phyloP scores from a whole-genome alignment of 2,329 filamentous ascomycete genomes.

The Cephalotrichum gorgonifer region DNA sequence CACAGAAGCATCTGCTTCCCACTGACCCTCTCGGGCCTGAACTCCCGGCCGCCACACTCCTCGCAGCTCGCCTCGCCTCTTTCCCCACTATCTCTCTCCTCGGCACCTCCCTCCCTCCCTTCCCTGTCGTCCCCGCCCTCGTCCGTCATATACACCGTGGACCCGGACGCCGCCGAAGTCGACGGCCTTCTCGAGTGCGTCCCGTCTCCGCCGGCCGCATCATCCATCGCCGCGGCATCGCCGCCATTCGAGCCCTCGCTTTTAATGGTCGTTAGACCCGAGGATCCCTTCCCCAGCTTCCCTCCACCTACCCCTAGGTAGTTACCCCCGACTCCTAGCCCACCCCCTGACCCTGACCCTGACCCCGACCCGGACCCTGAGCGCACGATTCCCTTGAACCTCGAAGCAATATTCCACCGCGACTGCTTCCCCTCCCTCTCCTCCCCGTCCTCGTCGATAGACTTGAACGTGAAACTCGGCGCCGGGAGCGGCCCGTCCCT shows the following conservation, averaged over 20 bases:
- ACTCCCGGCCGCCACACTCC: slow-evolving; percentile 50
- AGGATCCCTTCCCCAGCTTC: neutral
- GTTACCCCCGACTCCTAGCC: neutral
- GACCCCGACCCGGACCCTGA: slow-evolving; percentile 25
- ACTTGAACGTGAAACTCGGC: slow-evolving; percentile 43
- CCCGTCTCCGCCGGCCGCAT: neutral
- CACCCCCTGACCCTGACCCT: slow-evolving; percentile 12
- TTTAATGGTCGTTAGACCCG: too few species aligned
- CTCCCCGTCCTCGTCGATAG: slow-evolving; percentile 31
- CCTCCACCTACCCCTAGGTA: neutral
- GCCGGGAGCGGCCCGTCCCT: slow-evolving; percentile 27
- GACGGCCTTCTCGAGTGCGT: neutral
- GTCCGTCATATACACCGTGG: slow-evolving; percentile 17
- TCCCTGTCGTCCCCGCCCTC: slow-evolving; percentile 22
- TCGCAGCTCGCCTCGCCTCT: slow-evolving; percentile 32
- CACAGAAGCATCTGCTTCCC: slow-evolving; percentile 51
- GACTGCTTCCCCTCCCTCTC: slow-evolving; percentile 36
- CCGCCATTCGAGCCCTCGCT: neutral
- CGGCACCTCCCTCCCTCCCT: slow-evolving; percentile 15
- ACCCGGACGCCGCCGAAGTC: neutral
- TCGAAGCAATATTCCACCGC: slow-evolving; percentile 24
- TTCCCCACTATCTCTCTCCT: neutral
- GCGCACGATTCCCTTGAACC: slow-evolving; percentile 3
- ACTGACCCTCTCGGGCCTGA: slow-evolving; percentile 46
- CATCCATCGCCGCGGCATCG: neutral